Evolutionary conservation across 164 flowering plant species (phyloP).

Genomic region (Vitis amurensis): DNA sequence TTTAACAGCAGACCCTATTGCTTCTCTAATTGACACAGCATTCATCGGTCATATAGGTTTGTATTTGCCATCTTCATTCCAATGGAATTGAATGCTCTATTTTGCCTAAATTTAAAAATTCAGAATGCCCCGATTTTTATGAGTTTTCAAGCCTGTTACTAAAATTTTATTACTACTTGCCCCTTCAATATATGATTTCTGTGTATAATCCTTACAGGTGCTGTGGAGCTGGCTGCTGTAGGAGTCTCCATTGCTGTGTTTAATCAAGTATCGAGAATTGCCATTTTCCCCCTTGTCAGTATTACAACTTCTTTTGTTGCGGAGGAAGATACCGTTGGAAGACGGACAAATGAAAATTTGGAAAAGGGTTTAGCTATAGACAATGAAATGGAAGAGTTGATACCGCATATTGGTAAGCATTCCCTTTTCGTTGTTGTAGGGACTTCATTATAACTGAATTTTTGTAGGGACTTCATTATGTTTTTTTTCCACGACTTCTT

Average conservation of each 20-base stretch:
- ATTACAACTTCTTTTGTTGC: conserved; percentile 66
- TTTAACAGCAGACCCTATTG: conserved; percentile 41
- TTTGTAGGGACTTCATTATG: neutral
- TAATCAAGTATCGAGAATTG: conserved; percentile 56
- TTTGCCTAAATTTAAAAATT: no score
- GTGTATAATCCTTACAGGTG: conserved; percentile 25
- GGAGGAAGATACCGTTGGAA: conserved; percentile 49
- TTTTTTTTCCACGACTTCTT: no score
- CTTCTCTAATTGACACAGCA: conserved; percentile 47
- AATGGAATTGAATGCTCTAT: no score
- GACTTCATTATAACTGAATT: no score
- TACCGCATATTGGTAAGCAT: conserved; percentile 19
- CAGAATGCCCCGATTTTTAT: no score
- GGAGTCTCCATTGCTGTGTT: conserved; percentile 59
- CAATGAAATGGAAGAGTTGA: conserved; percentile 16
- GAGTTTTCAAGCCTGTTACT: no score
- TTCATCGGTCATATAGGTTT: conserved; percentile 50
- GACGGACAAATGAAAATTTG: neutral
- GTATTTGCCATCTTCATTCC: neutral
- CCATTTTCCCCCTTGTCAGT: conserved; percentile 57
- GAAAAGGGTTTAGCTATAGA: conserved; percentile 19
- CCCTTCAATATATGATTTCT: neutral
- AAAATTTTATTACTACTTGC: no score
- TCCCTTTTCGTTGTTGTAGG: neutral
- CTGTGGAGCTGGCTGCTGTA: conserved; percentile 57